A percentile compares a stretch with the other conserved stretches of the same genome.
Evolutionary conservation across 1,284 basidiomycete genomes (phyloP).

Genomic region (Thecaphora frezii): DNA sequence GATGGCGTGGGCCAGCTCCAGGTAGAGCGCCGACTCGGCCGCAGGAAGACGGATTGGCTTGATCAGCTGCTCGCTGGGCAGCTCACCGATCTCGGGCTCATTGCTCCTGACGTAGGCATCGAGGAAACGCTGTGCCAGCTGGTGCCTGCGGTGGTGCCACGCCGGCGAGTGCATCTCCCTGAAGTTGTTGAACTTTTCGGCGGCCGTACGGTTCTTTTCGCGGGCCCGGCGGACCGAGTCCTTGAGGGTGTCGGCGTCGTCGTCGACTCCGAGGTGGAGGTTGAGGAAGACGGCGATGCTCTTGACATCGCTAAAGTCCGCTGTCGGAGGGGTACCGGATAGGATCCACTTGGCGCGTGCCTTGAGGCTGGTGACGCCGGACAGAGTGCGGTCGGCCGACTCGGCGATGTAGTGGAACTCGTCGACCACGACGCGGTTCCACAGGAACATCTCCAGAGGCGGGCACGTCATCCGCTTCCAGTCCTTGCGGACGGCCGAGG

Average conservation of each 20-base stretch:
- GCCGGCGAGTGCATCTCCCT: constrained; percentile 86
- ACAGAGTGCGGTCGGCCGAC: constrained; percentile 69
- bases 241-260: constrained; percentile 75
- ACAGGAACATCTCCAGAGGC: constrained; percentile 79
- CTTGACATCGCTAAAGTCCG: constrained; percentile 86
- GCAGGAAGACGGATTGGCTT: constrained; percentile 77
- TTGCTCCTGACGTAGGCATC: constrained; percentile 67
- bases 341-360: constrained; percentile 87
- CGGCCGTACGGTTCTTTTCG: constrained; percentile 79
- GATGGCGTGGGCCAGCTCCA: constrained; percentile 92
- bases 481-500: constrained; percentile 68
- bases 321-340: constrained; percentile 91
- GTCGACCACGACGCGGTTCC: constrained; percentile 80
- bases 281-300: constrained; percentile 62
- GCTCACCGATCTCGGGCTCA: constrained; percentile 93
- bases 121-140: constrained; percentile 76
- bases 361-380: constrained; percentile 75
- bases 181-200: constrained; percentile 93
- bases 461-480: constrained; percentile 79
- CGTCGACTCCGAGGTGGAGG: constrained; percentile 64
- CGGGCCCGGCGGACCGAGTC: constrained; percentile 67
- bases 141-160: constrained; percentile 85
- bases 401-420: constrained; percentile 87
- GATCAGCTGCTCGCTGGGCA: constrained; percentile 73
- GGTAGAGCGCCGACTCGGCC: constrained; percentile 89